Evolutionary conservation across 2,329 filamentous ascomycete species (phyloP), one percentile per base, ranked within the genome.

Genomic region (Exophiala phaeomuriformis): DNA sequence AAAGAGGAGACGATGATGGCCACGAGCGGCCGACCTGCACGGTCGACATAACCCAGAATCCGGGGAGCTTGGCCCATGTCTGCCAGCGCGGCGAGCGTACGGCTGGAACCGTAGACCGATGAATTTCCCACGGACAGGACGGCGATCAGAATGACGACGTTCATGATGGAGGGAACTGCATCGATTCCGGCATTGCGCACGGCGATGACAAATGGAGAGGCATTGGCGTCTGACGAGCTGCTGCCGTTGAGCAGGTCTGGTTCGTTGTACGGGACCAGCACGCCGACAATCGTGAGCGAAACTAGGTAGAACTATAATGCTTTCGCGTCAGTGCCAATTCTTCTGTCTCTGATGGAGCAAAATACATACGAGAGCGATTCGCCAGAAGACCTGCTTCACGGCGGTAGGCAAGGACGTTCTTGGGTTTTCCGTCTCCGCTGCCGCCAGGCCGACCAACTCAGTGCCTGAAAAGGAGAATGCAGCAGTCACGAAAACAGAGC

Each of bases 91-190:
- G 90, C 88, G 5, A 97, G 81, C 1, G 90, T 96, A 63, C 91
- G 84, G 1, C 88, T 94, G 28, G 88, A 91, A 35, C 90, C 91
- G 64, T 95, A 97, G 55, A 96, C 85, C 57, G 90, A 84, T 4
- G 88, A 91, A 70, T 95, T 96, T 53, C 90, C 90, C 55, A 96
- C 90, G 0, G 88, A 94, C 27, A 96, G 74, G 27, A 95, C 90
- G 19, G 90, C 86, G 58, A 95, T 82, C 66, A 96, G 82, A 67
- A 96, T 95, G 56, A 96, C 89, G n/a, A 82, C 83, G 69, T 97
- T 96, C 86, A 96, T 94, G 50, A 96, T 79, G 0, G 86, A 90
- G 1, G 89, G 88, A 2, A 96, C 79, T 1, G 85, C 84, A 40
- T 80, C 72, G 63, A 96, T 94, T 5, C 88, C 85, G 1, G 90